phyloP scores from a whole-genome alignment of 139 green algal species.

The Haematococcus lacustris region DNA sequence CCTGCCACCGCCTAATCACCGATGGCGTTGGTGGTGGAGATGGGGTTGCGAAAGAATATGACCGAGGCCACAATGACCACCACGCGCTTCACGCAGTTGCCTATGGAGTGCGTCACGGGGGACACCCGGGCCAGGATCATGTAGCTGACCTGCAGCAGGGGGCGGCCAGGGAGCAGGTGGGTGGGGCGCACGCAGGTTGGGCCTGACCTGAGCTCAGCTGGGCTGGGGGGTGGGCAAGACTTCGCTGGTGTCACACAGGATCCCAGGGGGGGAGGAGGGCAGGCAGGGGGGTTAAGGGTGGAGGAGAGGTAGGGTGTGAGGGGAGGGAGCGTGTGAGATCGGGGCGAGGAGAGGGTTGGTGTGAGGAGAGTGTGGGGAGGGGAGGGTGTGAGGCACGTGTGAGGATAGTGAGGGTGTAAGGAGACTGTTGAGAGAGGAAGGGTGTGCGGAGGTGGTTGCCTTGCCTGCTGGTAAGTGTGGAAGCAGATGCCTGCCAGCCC shows the following conservation, averaged over 20 bases:
- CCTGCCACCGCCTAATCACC: conserved; percentile 18
- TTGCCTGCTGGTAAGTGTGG: conserved; percentile 92
- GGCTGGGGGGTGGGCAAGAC: background rate
- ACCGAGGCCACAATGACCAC: conserved; percentile 91
- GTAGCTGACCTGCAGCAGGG: conserved; percentile 59
- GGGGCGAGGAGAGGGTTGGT: conserved; percentile 68
- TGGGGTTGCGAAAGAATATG: conserved; percentile 87
- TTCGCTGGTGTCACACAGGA: background rate
- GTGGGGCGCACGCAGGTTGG: too few species aligned
- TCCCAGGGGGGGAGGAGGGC: too few species aligned
- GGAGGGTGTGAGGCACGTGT: too few species aligned
- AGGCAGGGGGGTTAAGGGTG: too few species aligned
- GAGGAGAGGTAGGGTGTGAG: background rate
- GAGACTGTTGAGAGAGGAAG: background rate
- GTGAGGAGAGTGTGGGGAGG: too few species aligned
- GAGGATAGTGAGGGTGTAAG: background rate
- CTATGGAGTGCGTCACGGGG: conserved; percentile 96
- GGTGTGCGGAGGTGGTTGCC: background rate
- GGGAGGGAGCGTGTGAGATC: conserved; percentile 70
- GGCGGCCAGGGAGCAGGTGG: too few species aligned
- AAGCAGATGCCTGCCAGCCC: conserved; percentile 81
- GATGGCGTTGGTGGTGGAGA: conserved; percentile 57
- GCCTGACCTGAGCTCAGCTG: background rate
- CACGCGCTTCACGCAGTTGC: conserved; percentile 98
- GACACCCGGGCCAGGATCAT: conserved; percentile 70